These are phyloP conservation scores for Pleurotus sapidus DNA, from an alignment of 768 basidiomycete genomes.

Conservation along the genomic window DNA sequence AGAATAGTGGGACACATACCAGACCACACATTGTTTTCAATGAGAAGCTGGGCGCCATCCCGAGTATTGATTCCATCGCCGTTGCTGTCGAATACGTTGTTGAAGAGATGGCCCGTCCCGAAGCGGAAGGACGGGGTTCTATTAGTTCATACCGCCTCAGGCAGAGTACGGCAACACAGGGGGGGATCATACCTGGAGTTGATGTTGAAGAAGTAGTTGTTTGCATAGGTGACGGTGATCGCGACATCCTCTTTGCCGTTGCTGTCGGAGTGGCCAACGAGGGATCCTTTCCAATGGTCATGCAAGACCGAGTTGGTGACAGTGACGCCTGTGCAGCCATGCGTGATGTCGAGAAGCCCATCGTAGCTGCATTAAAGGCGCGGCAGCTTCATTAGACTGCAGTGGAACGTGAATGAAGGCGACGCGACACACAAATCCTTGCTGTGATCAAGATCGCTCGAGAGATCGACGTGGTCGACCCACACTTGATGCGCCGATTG, in stretches of 20 bases:
- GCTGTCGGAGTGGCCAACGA: conserved; percentile 42
- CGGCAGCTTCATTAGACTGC: not conserved
- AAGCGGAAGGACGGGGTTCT: conserved; percentile 44
- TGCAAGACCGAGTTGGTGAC: conserved; percentile 40
- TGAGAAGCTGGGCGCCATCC: conserved; percentile 35
- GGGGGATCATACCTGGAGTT: not conserved
- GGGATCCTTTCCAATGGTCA: conserved; percentile 43
- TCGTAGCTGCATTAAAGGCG: conserved; percentile 32
- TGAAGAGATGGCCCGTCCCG: conserved; percentile 44
- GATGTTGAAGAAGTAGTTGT: not conserved
- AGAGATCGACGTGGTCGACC: conserved; percentile 44
- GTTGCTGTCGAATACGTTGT: conserved; percentile 41
- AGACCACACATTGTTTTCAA: conserved; percentile 47
- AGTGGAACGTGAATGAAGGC: not conserved
- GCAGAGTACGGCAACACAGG: no score
- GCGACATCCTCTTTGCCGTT: conserved; percentile 30
- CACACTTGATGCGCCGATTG: conserved; percentile 37
- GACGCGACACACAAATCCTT: conserved; percentile 33
- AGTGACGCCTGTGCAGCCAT: conserved; percentile 39
- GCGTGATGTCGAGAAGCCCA: conserved; percentile 42
- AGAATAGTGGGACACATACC: conserved; percentile 17
- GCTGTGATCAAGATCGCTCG: conserved; percentile 40
- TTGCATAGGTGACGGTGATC: conserved; percentile 21
- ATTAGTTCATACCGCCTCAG: not conserved
- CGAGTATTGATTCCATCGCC: conserved; percentile 16